A percentile compares a stretch with the other conserved stretches of the same genome.
phyloP scores from a whole-genome alignment of 805 yeast genomes.

The Torulaspora indica region DNA sequence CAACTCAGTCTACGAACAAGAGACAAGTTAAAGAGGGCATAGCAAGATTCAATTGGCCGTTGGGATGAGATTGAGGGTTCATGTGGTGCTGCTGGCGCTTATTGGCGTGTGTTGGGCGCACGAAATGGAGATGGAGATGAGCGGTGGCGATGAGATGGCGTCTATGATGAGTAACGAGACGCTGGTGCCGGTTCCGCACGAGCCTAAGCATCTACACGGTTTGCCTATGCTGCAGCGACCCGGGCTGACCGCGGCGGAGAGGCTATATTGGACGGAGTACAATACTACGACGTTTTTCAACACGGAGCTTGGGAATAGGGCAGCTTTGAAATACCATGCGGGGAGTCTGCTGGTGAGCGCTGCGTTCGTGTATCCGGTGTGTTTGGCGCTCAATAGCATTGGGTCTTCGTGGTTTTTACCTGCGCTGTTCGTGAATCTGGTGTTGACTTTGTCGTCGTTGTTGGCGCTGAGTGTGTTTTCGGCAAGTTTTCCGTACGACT shows the following conservation, averaged over 20 bases:
- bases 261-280: constrained; percentile 71
- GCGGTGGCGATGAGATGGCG: constrained; percentile 6
- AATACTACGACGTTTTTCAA: constrained; percentile 73
- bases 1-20: neutral
- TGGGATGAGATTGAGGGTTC: constrained; percentile 1
- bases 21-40: neutral
- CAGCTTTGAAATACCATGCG: constrained; percentile 54
- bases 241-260: constrained; percentile 63
- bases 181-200: constrained; percentile 45
- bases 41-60: too few species aligned
- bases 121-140: constrained; percentile 1
- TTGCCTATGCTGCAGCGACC: constrained; percentile 61
- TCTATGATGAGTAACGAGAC: constrained; percentile 2
- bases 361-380: constrained; percentile 60
- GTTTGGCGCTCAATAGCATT: constrained; percentile 59
- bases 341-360: constrained; percentile 42
- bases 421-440: constrained; percentile 47
- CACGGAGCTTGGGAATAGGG: constrained; percentile 43
- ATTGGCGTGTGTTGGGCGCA: constrained; percentile 3
- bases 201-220: constrained; percentile 54
- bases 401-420: constrained; percentile 57
- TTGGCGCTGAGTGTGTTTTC: constrained; percentile 54
- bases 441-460: constrained; percentile 46
- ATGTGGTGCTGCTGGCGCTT: neutral
- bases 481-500: constrained; percentile 49